Evolutionary conservation across 2,329 filamentous ascomycete genomes (phyloP), one percentile per base, ranked within the genome.

Genomic region (Phoma sp.): DNA sequence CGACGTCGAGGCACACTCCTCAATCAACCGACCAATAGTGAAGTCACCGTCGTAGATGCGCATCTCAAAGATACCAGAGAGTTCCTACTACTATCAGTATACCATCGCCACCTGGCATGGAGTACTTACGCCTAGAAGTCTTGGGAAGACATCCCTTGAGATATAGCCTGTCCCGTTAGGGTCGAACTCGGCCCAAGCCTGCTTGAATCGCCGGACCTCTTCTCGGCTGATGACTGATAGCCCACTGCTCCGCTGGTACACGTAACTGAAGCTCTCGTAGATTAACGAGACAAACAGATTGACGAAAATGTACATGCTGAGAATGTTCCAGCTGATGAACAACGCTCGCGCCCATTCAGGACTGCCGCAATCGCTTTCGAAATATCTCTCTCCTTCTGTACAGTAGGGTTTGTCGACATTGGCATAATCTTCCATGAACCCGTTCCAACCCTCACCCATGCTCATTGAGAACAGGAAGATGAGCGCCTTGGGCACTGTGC

Each of bases 291-390:
- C 94, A 75, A 99, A 99, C 72, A 99, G 80, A 71, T 94, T 97
- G 71, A 98, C 94, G 70, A 99, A 99, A 69, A 99, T 96, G 78
- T 99, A 99, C 95, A 99, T 99, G 89, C 94, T 98, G 76, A 99
- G 84, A 68, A 99, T 94, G 80, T 99, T 99, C 95, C 95, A 99
- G 4, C 89, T 86, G 54, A 98, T 92, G 79, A 99, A 99, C 9
- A 99, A 81, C 31, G 88, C 86, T 46, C 92, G 84, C 7, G 95
- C 92, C 92, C 95, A 99, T 35, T 87, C 84, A 45, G 87, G 85
- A 77, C 94, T 96, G 55, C 95, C 95, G 70, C 95, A 99, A 76
- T 99, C 96, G 67, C 92, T 95, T 37, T 90, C 80, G 68, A 92
- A 94, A 75, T 96, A 97, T 35, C 83, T 83, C 1, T 79, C 70